Percentiles rank a stretch among this genome's conserved stretches.
Conservation (phyloP, 2,329 filamentous ascomycete genomes). For the Didymella lethalis region DNA sequence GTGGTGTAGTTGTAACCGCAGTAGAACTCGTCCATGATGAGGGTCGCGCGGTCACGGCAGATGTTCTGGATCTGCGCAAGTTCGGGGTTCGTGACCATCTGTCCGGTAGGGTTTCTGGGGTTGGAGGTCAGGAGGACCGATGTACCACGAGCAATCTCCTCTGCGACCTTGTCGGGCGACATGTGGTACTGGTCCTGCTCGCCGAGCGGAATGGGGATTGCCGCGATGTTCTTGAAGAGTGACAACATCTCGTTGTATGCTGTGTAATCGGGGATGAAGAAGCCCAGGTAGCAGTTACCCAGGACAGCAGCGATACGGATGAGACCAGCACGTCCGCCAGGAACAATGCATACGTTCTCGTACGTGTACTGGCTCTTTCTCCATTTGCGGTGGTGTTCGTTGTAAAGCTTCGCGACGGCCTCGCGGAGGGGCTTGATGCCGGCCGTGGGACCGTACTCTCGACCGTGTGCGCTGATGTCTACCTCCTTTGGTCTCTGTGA, state of each 20-base stretch:
- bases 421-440: slow-evolving; percentile 90
- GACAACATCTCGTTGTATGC: slow-evolving; percentile 98
- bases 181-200: slow-evolving; percentile 92
- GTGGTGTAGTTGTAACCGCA: slow-evolving; percentile 89
- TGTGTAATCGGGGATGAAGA: slow-evolving; percentile 93
- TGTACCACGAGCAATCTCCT: slow-evolving; percentile 82
- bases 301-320: slow-evolving; percentile 94
- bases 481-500: slow-evolving; percentile 71
- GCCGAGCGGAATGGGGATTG: slow-evolving; percentile 69
- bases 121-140: slow-evolving; percentile 91
- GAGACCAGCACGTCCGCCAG: slow-evolving; percentile 88
- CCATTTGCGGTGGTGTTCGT: slow-evolving; percentile 86
- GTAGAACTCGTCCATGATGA: slow-evolving; percentile 98
- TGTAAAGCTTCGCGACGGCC: slow-evolving; percentile 91
- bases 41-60: slow-evolving; percentile 85
- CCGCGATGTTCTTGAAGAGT: slow-evolving; percentile 78
- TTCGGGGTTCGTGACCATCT: slow-evolving; percentile 84
- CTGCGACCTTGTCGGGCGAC: slow-evolving; percentile 88
- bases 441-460: slow-evolving; percentile 91
- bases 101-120: slow-evolving; percentile 91
- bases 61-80: slow-evolving; percentile 91
- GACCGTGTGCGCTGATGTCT: slow-evolving; percentile 76
- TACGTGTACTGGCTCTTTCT: slow-evolving; percentile 91
- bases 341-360: slow-evolving; percentile 98
- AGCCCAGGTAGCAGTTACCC: slow-evolving; percentile 89